A percentile compares a stretch with the other conserved stretches of the same genome.
phyloP scores from a whole-genome alignment of 441 rosid species.

The Melastoma candidum region DNA sequence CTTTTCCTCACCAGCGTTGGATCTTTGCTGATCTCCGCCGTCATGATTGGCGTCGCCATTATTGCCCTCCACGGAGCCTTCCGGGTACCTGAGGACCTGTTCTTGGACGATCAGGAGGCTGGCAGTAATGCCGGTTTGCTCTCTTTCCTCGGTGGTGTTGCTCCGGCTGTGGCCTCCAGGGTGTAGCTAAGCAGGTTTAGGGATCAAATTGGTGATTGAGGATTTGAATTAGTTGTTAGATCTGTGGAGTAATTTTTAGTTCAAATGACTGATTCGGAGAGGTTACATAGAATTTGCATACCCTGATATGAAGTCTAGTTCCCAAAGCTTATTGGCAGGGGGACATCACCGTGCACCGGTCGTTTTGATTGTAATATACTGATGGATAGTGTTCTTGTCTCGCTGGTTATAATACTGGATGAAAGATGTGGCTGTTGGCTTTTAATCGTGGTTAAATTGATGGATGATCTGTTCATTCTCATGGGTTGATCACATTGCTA shows the following conservation, averaged over 20 bases:
- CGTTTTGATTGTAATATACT: too few species aligned
- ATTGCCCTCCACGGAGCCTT: slow-evolving; percentile 14
- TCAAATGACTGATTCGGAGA: too few species aligned
- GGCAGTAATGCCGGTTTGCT: slow-evolving; percentile 12
- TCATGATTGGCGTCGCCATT: slow-evolving; percentile 13
- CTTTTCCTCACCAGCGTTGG: slow-evolving; percentile 16
- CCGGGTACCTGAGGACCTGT: slow-evolving; percentile 17
- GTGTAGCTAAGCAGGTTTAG: slow-evolving; percentile 2
- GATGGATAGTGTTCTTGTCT: too few species aligned
- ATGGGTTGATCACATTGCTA: too few species aligned
- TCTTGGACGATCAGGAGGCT: slow-evolving; percentile 16
- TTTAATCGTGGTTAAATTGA: too few species aligned
- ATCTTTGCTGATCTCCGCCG: slow-evolving; percentile 14
- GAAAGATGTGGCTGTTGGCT: too few species aligned
- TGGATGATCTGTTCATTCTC: too few species aligned
- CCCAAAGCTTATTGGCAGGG: too few species aligned
- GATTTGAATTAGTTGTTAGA: too few species aligned
- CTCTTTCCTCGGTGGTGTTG: slow-evolving; percentile 16
- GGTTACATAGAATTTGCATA: not conserved
- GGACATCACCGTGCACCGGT: too few species aligned
- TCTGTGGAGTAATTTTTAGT: too few species aligned
- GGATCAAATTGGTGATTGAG: not conserved
- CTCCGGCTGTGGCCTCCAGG: slow-evolving; percentile 7
- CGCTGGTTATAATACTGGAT: too few species aligned
- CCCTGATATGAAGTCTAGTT: not conserved